phyloP scores from a whole-genome alignment of 805 yeast genomes.

The Ogataea pini region DNA sequence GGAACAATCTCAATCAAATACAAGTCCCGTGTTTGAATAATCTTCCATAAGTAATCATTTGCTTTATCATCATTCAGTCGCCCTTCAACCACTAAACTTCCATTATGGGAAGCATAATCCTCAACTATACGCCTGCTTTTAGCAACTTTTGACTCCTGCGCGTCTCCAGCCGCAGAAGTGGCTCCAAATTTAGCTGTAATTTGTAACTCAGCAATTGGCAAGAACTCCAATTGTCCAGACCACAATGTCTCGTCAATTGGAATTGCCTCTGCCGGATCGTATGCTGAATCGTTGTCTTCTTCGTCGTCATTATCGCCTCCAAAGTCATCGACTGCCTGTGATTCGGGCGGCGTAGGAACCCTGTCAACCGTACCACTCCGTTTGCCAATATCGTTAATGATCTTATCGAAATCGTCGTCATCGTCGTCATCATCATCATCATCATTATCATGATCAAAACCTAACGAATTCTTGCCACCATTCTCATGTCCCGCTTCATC shows the following conservation, averaged over 20 bases:
- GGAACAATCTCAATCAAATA: slow-evolving; percentile 47
- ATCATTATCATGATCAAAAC: slow-evolving; percentile 17
- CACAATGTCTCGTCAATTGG: slow-evolving; percentile 22
- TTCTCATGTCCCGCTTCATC: slow-evolving; percentile 12
- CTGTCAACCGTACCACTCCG: slow-evolving; percentile 4
- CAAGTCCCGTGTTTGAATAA: slow-evolving; percentile 51
- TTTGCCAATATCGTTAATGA: slow-evolving; percentile 16
- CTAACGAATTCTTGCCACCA: background rate
- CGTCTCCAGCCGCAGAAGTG: slow-evolving; percentile 15
- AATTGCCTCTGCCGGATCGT: slow-evolving; percentile 29
- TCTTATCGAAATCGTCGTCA: slow-evolving; percentile 22
- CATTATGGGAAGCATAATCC: slow-evolving; percentile 17
- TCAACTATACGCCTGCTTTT: slow-evolving; percentile 20
- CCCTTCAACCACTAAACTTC: slow-evolving; percentile 55
- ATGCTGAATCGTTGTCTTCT: slow-evolving; percentile 18
- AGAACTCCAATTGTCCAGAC: slow-evolving; percentile 26
- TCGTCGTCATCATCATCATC: too few relatives aligned
- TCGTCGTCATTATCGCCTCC: slow-evolving; percentile 8
- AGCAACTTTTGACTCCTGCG: slow-evolving; percentile 10
- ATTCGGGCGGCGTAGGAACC: slow-evolving; percentile 20
- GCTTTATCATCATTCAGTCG: slow-evolving; percentile 58
- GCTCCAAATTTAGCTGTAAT: slow-evolving; percentile 18
- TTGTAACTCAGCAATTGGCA: slow-evolving; percentile 20
- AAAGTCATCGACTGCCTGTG: slow-evolving; percentile 12
- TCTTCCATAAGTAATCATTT: slow-evolving; percentile 52